Evolutionary conservation across 2,329 filamentous ascomycete species (phyloP).

Genomic region (Cladophialophora carrionii): DNA sequence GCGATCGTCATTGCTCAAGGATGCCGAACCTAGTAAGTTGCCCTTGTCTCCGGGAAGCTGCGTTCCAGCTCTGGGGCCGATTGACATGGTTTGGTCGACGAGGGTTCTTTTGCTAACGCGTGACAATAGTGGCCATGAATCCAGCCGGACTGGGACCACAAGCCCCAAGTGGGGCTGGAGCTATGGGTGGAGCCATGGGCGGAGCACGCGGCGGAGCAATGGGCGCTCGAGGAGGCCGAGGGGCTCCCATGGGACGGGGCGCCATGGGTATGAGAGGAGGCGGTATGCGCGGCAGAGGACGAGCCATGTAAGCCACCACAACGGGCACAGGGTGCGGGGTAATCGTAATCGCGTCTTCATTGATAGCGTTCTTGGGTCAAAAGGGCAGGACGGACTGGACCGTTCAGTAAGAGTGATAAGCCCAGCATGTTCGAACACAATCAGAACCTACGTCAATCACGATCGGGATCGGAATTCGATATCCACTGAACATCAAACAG

Average conservation of each 20-base stretch:
- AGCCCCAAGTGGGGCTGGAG: background rate
- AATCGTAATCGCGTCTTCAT: background rate
- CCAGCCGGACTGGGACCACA: background rate
- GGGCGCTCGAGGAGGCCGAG: conserved; percentile 11
- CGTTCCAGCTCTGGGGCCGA: no score
- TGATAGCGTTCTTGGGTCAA: background rate
- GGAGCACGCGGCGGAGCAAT: conserved; percentile 12
- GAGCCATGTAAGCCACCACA: background rate
- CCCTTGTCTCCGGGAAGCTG: background rate
- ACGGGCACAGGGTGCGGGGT: no score
- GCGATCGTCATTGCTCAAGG: conserved; percentile 19
- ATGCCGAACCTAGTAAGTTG: conserved; percentile 8
- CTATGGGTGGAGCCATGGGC: conserved; percentile 17
- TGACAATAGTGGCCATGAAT: background rate
- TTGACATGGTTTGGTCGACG: no score
- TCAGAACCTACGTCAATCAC: no score
- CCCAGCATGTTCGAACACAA: background rate
- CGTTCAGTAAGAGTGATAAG: background rate
- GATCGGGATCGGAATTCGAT: background rate
- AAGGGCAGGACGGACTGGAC: background rate
- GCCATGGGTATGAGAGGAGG: background rate
- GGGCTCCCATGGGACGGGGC: conserved; percentile 3
- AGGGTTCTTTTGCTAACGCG: no score
- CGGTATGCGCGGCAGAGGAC: background rate
- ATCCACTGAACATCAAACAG: background rate